phyloP scores from a whole-genome alignment of 345 rosid genomes.

The Rhodomyrtus tomentosa region DNA sequence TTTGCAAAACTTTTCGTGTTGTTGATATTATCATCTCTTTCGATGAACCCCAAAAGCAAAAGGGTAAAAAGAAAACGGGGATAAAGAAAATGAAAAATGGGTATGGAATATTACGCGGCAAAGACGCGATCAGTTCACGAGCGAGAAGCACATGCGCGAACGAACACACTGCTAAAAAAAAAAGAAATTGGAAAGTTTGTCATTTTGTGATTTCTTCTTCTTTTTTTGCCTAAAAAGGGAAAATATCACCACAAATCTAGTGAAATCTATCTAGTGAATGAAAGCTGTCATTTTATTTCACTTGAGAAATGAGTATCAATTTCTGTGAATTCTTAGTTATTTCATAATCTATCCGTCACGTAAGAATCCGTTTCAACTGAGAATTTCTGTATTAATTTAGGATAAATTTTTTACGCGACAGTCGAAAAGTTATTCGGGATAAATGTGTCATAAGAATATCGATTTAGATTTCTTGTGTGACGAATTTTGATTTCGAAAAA shows the following conservation, averaged over 20 bases:
- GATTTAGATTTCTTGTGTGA: background rate
- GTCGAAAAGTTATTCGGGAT: background rate
- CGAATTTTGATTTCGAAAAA: background rate
- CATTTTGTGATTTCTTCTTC: background rate
- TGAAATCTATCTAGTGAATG: background rate
- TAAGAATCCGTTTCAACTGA: background rate
- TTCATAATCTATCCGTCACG: background rate
- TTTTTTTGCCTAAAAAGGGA: background rate
- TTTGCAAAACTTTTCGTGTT: too few species aligned
- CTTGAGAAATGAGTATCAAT: background rate
- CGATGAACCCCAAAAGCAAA: background rate
- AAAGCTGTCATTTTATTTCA: background rate
- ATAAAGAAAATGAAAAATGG: background rate
- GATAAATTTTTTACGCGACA: accelerated
- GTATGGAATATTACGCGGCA: background rate
- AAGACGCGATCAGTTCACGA: background rate
- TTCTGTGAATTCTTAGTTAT: background rate
- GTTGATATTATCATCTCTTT: background rate
- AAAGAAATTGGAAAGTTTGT: too few species aligned
- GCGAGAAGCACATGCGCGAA: background rate
- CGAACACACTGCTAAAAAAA: background rate
- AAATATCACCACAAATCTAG: background rate
- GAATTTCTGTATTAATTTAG: background rate
- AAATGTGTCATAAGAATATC: background rate
- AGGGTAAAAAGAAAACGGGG: background rate